Percentiles rank a stretch among this genome's conserved stretches.
phyloP scores from a whole-genome alignment of 2,329 filamentous ascomycete genomes.

The Chaetomium sp. region DNA sequence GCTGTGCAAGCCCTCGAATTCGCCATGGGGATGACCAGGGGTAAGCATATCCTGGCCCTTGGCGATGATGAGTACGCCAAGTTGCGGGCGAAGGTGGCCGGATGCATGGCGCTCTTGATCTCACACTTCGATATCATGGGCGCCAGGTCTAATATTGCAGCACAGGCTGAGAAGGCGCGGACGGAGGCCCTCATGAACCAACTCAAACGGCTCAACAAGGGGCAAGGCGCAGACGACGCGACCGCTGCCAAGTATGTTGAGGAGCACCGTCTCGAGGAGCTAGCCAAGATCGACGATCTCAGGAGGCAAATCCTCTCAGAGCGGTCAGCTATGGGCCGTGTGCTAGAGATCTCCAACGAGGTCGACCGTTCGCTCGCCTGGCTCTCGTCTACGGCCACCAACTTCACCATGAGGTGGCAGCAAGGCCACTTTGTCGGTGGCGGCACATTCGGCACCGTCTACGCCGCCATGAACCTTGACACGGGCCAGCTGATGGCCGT shows the following conservation, averaged over 20 bases:
- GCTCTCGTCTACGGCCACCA: slow-evolving; percentile 89
- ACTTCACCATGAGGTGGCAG: slow-evolving; percentile 95
- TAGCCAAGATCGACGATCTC: slow-evolving; percentile 75
- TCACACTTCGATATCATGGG: slow-evolving; percentile 99
- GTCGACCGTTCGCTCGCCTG: slow-evolving; percentile 93
- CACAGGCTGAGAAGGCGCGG: slow-evolving; percentile 88
- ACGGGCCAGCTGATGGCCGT: slow-evolving; percentile 97
- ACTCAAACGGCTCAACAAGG: slow-evolving; percentile 76
- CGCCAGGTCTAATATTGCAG: slow-evolving; percentile 86
- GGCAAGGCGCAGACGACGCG: slow-evolving; percentile 74
- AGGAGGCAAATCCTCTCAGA: slow-evolving; percentile 81
- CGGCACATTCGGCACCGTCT: slow-evolving; percentile 96
- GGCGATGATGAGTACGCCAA: slow-evolving; percentile 84
- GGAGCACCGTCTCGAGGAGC: slow-evolving; percentile 71
- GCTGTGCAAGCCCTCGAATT: slow-evolving; percentile 94
- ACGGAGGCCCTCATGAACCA: slow-evolving; percentile 79
- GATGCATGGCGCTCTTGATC: slow-evolving; percentile 95
- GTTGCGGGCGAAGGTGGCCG: slow-evolving; percentile 84
- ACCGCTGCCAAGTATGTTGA: slow-evolving; percentile 76
- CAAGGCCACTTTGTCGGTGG: slow-evolving; percentile 98
- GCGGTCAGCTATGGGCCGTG: slow-evolving; percentile 82
- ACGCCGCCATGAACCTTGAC: slow-evolving; percentile 95
- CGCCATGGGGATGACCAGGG: slow-evolving; percentile 94
- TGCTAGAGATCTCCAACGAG: slow-evolving; percentile 92
- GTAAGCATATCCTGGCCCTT: slow-evolving; percentile 88